phyloP scores from a whole-genome alignment of 2,329 filamentous ascomycete genomes.

The Alternaria novae-zelandiae region DNA sequence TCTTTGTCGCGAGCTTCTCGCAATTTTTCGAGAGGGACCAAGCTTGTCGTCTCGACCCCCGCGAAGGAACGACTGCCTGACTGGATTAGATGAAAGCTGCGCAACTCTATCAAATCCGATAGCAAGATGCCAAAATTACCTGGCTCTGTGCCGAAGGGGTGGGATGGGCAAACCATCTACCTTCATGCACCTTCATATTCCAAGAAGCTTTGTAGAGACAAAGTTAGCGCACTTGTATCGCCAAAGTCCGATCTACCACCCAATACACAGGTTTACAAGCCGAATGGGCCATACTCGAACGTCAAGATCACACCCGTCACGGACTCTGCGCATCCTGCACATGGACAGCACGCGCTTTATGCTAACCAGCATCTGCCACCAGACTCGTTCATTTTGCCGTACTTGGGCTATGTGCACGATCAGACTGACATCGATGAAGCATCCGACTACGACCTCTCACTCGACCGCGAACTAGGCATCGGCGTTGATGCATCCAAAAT shows the following conservation, averaged over 20 bases:
- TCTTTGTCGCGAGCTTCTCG: background rate
- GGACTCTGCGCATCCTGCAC: slow-evolving; percentile 54
- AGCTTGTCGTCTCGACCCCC: background rate
- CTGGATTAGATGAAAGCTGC: background rate
- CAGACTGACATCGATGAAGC: slow-evolving; percentile 49
- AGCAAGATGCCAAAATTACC: slow-evolving; percentile 3
- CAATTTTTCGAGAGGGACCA: background rate
- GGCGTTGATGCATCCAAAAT: slow-evolving; percentile 56
- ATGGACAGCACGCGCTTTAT: slow-evolving; percentile 57
- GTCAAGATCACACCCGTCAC: slow-evolving; percentile 53
- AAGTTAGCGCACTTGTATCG: slow-evolving; percentile 28
- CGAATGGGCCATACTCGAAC: slow-evolving; percentile 40
- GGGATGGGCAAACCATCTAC: slow-evolving; percentile 37
- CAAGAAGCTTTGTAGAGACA: slow-evolving; percentile 34
- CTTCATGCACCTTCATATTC: slow-evolving; percentile 41
- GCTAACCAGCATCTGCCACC: slow-evolving; percentile 54
- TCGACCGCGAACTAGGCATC: slow-evolving; percentile 57
- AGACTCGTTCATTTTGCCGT: slow-evolving; percentile 56
- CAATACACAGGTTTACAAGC: slow-evolving; percentile 17
- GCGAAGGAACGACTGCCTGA: background rate
- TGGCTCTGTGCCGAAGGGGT: slow-evolving; percentile 35
- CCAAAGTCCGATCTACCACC: slow-evolving; percentile 24
- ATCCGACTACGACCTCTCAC: slow-evolving; percentile 59
- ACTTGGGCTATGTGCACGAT: slow-evolving; percentile 58
- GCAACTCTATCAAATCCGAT: background rate